Conservation (phyloP, 179 eudicot genomes). For the Gypsophila paniculata region DNA sequence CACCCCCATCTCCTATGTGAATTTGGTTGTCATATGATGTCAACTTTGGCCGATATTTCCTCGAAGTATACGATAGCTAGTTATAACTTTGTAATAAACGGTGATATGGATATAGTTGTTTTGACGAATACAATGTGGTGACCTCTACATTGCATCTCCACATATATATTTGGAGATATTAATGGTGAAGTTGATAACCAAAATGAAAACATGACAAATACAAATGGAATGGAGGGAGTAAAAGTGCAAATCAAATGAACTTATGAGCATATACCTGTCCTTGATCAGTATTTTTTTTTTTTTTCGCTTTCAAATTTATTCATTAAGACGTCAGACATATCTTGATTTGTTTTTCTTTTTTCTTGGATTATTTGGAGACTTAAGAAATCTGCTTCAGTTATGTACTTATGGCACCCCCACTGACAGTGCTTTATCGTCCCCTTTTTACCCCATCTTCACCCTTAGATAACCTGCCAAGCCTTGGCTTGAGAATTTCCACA, state of each 20-base stretch:
- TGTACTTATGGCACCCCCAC: background rate
- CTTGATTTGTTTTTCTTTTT: too few relatives aligned
- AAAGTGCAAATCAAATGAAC: too few relatives aligned
- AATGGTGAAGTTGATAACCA: too few relatives aligned
- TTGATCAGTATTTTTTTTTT: too few relatives aligned
- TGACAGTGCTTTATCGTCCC: background rate
- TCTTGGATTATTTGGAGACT: background rate
- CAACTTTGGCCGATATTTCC: too few relatives aligned
- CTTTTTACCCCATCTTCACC: background rate
- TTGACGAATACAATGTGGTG: background rate
- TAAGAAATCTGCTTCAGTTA: background rate
- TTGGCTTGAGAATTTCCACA: conserved; percentile 7
- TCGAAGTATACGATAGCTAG: background rate
- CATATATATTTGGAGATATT: too few relatives aligned
- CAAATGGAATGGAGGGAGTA: too few relatives aligned
- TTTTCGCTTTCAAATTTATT: too few relatives aligned
- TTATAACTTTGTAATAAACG: background rate
- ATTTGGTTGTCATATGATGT: too few relatives aligned
- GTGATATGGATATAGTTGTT: background rate
- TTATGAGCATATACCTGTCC: too few relatives aligned
- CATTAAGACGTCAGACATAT: too few relatives aligned
- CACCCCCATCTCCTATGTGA: background rate
- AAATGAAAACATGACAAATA: too few relatives aligned
- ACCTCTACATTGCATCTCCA: background rate
- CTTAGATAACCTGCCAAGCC: conserved; percentile 1